These are phyloP conservation scores for Zygotorulaspora florentina DNA, from an alignment of 805 yeast genomes.

Conservation along the genomic window DNA sequence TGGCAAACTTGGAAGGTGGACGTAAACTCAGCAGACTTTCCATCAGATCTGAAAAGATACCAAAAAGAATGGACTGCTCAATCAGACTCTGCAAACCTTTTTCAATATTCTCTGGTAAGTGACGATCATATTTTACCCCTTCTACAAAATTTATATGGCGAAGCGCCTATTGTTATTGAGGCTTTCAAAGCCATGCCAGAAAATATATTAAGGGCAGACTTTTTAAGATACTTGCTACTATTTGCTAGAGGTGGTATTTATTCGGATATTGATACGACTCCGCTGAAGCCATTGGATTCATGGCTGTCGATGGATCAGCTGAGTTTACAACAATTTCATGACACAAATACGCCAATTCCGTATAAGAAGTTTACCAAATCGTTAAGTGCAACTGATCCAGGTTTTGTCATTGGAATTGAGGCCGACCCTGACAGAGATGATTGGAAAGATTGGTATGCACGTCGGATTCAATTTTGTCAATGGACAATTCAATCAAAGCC, in stretches of 20 bases:
- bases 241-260: constrained; percentile 92
- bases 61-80: constrained; percentile 54
- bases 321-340: constrained; percentile 13
- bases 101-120: constrained; percentile 66
- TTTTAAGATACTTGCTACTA: constrained; percentile 81
- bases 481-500: constrained; percentile 90
- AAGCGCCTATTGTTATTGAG: constrained; percentile 69
- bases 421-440: constrained; percentile 96
- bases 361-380: constrained; percentile 9
- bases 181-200: constrained; percentile 79
- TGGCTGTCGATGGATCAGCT: constrained; percentile 62
- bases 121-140: constrained; percentile 62
- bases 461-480: constrained; percentile 92
- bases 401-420: constrained; percentile 85
- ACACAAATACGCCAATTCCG: constrained; percentile 16
- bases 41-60: constrained; percentile 45
- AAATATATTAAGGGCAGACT: constrained; percentile 84
- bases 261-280: constrained; percentile 82
- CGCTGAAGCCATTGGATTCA: constrained; percentile 61
- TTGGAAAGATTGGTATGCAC: constrained; percentile 90
- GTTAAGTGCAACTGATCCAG: constrained; percentile 41
- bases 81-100: constrained; percentile 24
- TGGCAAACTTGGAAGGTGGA: constrained; percentile 96
- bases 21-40: constrained; percentile 52
- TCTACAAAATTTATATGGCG: constrained; percentile 52